phyloP scores from a whole-genome alignment of 1,139 yeast genomes.

The Hemisphaericaspora xylofermentans region DNA sequence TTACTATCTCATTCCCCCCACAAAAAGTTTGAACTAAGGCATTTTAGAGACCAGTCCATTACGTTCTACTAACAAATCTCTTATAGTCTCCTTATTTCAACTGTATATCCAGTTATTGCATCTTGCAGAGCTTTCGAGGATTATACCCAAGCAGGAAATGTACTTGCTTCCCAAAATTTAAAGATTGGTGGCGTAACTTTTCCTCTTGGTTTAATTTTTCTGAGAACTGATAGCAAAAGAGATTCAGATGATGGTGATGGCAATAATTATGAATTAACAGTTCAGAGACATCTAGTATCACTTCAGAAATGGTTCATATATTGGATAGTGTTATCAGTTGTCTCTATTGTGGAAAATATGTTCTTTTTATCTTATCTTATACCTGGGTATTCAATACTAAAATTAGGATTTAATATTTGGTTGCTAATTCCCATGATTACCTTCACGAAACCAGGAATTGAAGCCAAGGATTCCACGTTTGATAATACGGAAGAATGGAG shows the following conservation, averaged over 20 bases:
- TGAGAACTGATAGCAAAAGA: constrained; percentile 10
- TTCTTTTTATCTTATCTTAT: constrained; percentile 34
- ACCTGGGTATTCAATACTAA: constrained; percentile 49
- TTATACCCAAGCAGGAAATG: constrained; percentile 28
- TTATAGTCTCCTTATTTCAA: constrained; percentile 30
- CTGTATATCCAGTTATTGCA: constrained; percentile 52
- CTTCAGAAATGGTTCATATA: constrained; percentile 58
- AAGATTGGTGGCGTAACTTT: constrained; percentile 35
- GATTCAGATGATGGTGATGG: neutral
- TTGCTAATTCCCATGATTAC: constrained; percentile 46
- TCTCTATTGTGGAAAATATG: constrained; percentile 32
- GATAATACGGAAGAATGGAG: constrained; percentile 24
- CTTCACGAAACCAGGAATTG: constrained; percentile 6
- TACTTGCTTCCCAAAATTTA: constrained; percentile 26
- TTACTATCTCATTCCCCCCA: neutral
- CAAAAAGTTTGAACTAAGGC: neutral
- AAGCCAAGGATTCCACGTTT: constrained; percentile 10
- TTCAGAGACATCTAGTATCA: constrained; percentile 32
- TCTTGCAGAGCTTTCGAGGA: constrained; percentile 52
- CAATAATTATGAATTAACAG: constrained; percentile 17
- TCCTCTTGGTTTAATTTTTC: constrained; percentile 22
- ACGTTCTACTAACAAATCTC: constrained; percentile 1
- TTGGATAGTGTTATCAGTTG: constrained; percentile 51
- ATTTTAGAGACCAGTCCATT: neutral
- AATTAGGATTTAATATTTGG: constrained; percentile 50